phyloP scores from a whole-genome alignment of 148 eudicot genomes.

The Camellia sinensis region DNA sequence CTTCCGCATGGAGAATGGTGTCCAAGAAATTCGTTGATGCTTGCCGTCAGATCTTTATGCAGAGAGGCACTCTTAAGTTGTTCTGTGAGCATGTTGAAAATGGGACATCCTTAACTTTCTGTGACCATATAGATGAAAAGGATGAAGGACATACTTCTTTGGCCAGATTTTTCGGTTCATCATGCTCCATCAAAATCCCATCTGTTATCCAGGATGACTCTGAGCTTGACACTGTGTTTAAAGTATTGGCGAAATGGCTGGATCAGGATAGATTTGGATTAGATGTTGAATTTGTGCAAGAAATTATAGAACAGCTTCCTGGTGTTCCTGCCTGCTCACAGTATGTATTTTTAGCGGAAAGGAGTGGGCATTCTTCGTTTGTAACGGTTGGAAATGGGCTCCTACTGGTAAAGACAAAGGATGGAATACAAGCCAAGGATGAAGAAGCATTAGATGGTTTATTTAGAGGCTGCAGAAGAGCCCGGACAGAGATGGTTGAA shows the following conservation, averaged over 20 bases:
- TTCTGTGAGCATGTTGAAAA: constrained; percentile 55
- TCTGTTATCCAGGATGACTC: constrained; percentile 26
- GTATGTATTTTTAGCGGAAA: constrained; percentile 41
- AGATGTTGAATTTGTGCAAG: constrained; percentile 64
- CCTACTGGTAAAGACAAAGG: constrained; percentile 39
- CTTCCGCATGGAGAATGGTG: constrained; percentile 51
- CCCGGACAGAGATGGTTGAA: constrained; percentile 20
- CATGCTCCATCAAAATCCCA: constrained; percentile 40
- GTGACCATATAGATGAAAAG: constrained; percentile 26
- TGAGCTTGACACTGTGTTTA: constrained; percentile 34
- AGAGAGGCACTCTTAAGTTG: constrained; percentile 40
- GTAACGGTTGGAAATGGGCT: constrained; percentile 54
- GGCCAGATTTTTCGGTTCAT: constrained; percentile 46
- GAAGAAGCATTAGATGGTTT: constrained; percentile 29
- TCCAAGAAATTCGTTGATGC: constrained; percentile 45
- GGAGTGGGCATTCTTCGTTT: constrained; percentile 32
- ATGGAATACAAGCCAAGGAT: constrained; percentile 29
- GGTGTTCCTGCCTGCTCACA: constrained; percentile 36
- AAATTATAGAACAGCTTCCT: constrained; percentile 54
- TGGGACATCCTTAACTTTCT: constrained; percentile 28
- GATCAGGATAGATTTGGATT: constrained; percentile 65
- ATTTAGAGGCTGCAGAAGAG: constrained; percentile 27
- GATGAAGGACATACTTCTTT: constrained; percentile 32
- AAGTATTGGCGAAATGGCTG: constrained; percentile 49
- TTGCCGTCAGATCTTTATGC: constrained; percentile 40